phyloP scores from a whole-genome alignment of 495 filamentous ascomycete species.

The Aspergillus affinis region DNA sequence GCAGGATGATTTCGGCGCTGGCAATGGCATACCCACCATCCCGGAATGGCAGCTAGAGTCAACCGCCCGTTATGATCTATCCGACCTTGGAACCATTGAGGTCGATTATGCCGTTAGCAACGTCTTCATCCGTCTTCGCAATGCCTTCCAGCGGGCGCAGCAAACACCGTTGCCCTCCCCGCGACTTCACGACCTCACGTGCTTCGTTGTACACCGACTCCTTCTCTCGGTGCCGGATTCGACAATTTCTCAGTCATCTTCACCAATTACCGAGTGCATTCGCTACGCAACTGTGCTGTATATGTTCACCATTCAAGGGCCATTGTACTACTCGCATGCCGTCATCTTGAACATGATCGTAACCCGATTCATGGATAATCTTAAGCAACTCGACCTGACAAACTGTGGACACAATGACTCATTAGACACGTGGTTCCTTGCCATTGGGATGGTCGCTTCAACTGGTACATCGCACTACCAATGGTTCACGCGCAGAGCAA shows the following conservation, averaged over 20 bases:
- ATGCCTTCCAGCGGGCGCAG: slow-evolving; percentile 32
- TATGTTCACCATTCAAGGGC: slow-evolving; percentile 51
- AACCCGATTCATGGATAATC: slow-evolving; percentile 25
- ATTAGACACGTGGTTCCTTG: slow-evolving; percentile 39
- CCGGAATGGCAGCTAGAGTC: slow-evolving; percentile 42
- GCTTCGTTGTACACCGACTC: slow-evolving; percentile 49
- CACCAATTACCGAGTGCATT: slow-evolving; percentile 40
- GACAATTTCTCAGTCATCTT: slow-evolving; percentile 1
- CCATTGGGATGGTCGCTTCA: slow-evolving; percentile 41
- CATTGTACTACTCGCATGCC: slow-evolving; percentile 51
- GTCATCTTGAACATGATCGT: slow-evolving; percentile 36
- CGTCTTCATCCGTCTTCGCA: slow-evolving; percentile 42
- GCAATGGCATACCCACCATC: slow-evolving; percentile 45
- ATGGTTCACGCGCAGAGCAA: slow-evolving; percentile 31
- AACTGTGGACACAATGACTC: slow-evolving; percentile 13
- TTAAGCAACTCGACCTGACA: slow-evolving; percentile 23
- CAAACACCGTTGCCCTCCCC: slow-evolving; percentile 31
- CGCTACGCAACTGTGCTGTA: slow-evolving; percentile 46
- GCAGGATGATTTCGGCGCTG: slow-evolving; percentile 47
- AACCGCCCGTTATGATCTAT: slow-evolving; percentile 8
- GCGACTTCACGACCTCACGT: slow-evolving; percentile 49
- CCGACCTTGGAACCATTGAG: slow-evolving; percentile 20
- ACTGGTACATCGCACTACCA: slow-evolving; percentile 25
- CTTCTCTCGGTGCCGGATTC: slow-evolving; percentile 27
- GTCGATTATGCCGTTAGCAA: slow-evolving; percentile 35